phyloP scores from a whole-genome alignment of 2,329 filamentous ascomycete species.

The Monosporascus ibericus region DNA sequence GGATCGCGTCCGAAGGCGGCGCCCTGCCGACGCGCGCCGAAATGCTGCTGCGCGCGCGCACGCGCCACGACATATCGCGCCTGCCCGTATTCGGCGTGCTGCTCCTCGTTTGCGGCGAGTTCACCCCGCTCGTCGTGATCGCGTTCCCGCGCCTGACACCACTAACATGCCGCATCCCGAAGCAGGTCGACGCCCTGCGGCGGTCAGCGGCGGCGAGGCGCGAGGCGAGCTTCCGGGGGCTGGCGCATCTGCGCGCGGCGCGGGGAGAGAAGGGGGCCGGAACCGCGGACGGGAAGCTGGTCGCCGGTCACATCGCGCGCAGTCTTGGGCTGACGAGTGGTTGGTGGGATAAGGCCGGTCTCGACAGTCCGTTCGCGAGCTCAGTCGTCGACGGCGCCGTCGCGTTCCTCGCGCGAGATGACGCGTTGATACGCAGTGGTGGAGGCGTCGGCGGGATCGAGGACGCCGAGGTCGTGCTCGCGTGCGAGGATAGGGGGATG shows the following conservation, averaged over 20 bases:
- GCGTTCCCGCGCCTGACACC: constrained; percentile 68
- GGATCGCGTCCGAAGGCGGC: constrained; percentile 44
- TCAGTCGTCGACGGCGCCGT: constrained; percentile 47
- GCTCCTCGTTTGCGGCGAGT: constrained; percentile 74
- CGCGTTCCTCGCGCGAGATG: constrained; percentile 64
- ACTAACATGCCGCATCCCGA: constrained; percentile 74
- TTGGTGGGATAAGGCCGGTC: constrained; percentile 45
- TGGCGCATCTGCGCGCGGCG: constrained; percentile 16
- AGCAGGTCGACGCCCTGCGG: constrained; percentile 58
- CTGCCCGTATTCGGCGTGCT: constrained; percentile 74
- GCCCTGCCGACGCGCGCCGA: constrained; percentile 54
- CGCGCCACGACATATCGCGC: constrained; percentile 65
- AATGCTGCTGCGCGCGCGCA: constrained; percentile 64
- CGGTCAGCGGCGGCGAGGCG: constrained; percentile 48
- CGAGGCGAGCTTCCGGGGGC: constrained; percentile 36
- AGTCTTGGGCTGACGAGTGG: constrained; percentile 32
- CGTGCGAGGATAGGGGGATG: constrained; percentile 65
- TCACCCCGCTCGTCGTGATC: constrained; percentile 74
- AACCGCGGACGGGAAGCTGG: neutral
- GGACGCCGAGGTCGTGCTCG: constrained; percentile 59
- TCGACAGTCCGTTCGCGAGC: constrained; percentile 47
- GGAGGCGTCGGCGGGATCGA: constrained; percentile 56
- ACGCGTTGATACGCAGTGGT: constrained; percentile 56
- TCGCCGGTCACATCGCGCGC: constrained; percentile 20
- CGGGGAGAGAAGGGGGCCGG: neutral